Base-by-base conservation (phyloP, 495 filamentous ascomycete genomes). In the Thozetella sp. region DNA sequence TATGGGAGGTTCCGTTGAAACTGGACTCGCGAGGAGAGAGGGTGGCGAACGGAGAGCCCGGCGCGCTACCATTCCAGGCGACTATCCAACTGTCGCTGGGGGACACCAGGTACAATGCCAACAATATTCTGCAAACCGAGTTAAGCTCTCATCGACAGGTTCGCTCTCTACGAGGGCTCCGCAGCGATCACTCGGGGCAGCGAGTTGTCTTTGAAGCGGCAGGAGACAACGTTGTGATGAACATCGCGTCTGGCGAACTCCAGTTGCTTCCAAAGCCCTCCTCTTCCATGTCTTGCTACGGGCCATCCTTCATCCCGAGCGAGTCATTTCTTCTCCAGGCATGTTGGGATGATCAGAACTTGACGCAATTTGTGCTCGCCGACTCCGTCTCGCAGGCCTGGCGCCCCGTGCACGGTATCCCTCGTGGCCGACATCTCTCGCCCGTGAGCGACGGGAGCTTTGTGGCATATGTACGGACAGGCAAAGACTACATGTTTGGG, bases 401-500 rank as follows among this genome's bases (percentile, higher is more conserved):
- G 12, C 43, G n/a, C 11, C n/a, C 20, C 43, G n/a, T 48, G 9
- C 11, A 13, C 4, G n/a, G 43, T n/a, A 20, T 48, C 4, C 43
- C 43, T 10, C 6, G 10, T 4, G 43, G 43, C 43, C 43, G 43
- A 10, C 20, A 20, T 19, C 11, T 48, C 43, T 48, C 43, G 43
- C 10, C 43, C 6, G 43, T 48, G 9, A 48, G 43, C 10, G 43
- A 48, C 9, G 43, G 43, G 10, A 48, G 20, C 3, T 3, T 48
- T 3, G 20, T 48, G 3, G 43, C 43, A 3, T 48, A 48, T 19
- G n/a, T 48, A 9, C 43, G 43, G 9, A 48, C 43, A 3, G 43
- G 43, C 10, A 48, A 48, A n/a, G 43, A 48, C 43, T 48, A 48
- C n/a, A 48, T 48, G 43, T 48, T 48, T 19, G 43, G 43, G 3